Conservation (phyloP, 495 filamentous ascomycete species). For the Tuber indicum region DNA sequence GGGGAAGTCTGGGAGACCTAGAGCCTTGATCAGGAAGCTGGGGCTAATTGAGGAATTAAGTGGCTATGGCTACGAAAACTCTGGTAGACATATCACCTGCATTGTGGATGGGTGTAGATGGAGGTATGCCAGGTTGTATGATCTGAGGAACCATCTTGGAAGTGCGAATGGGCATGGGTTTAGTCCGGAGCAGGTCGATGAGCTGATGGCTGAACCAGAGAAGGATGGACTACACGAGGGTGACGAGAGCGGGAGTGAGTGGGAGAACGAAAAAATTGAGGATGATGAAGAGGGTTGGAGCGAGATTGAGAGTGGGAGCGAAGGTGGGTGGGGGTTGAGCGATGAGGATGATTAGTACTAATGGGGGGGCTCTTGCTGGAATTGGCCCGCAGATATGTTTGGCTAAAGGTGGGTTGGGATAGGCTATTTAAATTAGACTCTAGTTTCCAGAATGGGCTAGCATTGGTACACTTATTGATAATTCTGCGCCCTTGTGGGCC, state of each 20-base stretch:
- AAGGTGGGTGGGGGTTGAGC: constrained; percentile 10
- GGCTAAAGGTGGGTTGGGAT: background rate
- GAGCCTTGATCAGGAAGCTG: constrained; percentile 10
- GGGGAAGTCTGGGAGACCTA: background rate
- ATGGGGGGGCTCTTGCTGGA: background rate
- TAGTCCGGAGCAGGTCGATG: constrained; percentile 30
- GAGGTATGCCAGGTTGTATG: constrained; percentile 34
- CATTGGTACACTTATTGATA: too few species aligned
- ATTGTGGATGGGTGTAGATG: constrained; percentile 35
- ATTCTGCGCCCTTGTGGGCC: too few species aligned
- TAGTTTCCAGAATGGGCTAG: background rate
- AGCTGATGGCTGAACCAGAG: constrained; percentile 18
- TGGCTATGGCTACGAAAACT: constrained; percentile 37
- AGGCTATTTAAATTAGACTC: background rate
- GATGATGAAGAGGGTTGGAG: constrained; percentile 18
- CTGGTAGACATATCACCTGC: constrained; percentile 36
- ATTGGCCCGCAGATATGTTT: background rate
- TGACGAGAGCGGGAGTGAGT: background rate
- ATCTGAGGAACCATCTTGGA: constrained; percentile 31
- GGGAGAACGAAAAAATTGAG: constrained; percentile 14
- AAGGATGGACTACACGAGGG: background rate
- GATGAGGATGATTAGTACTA: background rate
- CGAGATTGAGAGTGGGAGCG: constrained; percentile 22
- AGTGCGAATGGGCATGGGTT: constrained; percentile 30
- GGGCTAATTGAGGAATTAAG: constrained; percentile 34